Percentiles rank a stretch among this genome's conserved stretches.
Conservation (phyloP, 805 yeast species). For the Wickerhamiella musiphila region DNA sequence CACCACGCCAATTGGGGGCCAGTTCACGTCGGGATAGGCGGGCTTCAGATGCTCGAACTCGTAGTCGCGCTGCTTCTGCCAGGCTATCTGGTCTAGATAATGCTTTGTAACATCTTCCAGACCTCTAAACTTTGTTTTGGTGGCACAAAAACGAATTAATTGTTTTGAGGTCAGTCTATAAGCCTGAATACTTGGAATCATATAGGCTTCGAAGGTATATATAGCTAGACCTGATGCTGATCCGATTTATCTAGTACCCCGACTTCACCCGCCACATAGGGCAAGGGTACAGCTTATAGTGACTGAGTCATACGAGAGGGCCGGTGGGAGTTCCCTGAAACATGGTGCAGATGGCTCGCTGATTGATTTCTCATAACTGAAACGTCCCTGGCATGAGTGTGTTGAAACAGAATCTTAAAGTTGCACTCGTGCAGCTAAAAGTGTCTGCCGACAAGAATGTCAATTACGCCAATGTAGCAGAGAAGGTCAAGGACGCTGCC, state of each 20-base stretch:
- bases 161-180: no score
- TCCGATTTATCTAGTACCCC: no score
- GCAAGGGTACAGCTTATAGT: no score
- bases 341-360: no score
- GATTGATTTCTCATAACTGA: no score
- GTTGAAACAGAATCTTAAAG: constrained; percentile 41
- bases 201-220: no score
- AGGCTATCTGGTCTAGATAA: not conserved
- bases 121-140: not conserved
- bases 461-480: constrained; percentile 53
- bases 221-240: no score
- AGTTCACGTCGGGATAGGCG: constrained; percentile 19
- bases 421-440: constrained; percentile 71
- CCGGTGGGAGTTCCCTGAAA: no score
- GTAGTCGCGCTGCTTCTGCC: constrained; percentile 8
- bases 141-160: no score
- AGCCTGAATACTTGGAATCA: no score
- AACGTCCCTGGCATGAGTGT: constrained; percentile 1
- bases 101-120: not conserved
- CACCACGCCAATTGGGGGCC: constrained; percentile 17
- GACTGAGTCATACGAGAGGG: no score
- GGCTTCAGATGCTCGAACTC: constrained; percentile 19
- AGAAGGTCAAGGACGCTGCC: constrained; percentile 50
- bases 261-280: no score
- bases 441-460: constrained; percentile 70